Base-by-base conservation (phyloP, 768 basidiomycete species). In the Lentinula raphanica region DNA sequence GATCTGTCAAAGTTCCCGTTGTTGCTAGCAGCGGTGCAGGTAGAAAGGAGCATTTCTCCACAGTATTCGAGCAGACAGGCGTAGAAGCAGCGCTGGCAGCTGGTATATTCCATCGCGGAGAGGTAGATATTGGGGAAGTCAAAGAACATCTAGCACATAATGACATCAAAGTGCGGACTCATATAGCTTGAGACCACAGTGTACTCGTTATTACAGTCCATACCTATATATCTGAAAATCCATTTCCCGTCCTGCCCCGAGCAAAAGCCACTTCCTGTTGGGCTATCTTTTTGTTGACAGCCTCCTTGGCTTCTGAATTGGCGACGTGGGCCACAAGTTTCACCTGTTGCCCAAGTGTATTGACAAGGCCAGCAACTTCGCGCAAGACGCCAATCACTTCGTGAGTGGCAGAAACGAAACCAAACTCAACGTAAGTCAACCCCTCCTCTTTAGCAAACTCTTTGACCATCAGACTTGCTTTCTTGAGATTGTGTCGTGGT, bases 11-110 rank as follows among this genome's bases (percentile, higher is more conserved):
- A 45, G 94, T 99, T 58, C 97, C 97, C 0, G 91, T 98, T 45
- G 88, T 99, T 21, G 94, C 95, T 21, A 93, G 90, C 70, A 95
- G 92, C 61, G 97, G 97, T 3, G 97, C 97, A 38, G 97, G 97
- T 15, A 77, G 74, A 49, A 73, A 77, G 31, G 81, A 82, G 46
- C 92, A 99, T 72, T 98, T 99, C 68, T 79, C 85, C n/a, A 82
- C 92, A 49, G 89, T 94, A 17, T 99, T 99, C 71, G 67, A 76
- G 58, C 71, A 80, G 64, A 94, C 94, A 3, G 79, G 75, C 3
- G 94, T 87, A 1, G 94, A 96, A 71, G 93, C 97, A 45, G 97
- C 90, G 1, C 72, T 99, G 58, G 97, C 97, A 9, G 97, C 97
- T 11, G 97, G 97, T 1, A 97, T 98, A 63, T 99, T 99, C 72